Base-by-base conservation (phyloP, 2,329 filamentous ascomycete genomes). In the Aspergillus sp. region DNA sequence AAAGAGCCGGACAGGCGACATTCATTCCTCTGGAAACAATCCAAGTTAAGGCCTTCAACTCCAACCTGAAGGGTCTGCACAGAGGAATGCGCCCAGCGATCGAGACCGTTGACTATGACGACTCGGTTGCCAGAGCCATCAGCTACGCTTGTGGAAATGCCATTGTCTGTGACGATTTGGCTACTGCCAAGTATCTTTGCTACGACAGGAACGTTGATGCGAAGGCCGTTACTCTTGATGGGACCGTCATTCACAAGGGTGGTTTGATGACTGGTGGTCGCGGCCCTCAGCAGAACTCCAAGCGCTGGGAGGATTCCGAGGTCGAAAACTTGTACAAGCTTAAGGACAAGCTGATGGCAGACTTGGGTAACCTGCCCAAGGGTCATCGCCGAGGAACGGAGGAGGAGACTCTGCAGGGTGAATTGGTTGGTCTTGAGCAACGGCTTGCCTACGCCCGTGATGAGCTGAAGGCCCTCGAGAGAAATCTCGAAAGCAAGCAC, bases 1-100 rank as follows among this genome's bases (percentile, higher is more conserved):
- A 97, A 73, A 88, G 91, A 58, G 89, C 91, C 57, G 86, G 90
- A 6, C 91, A 93, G 60, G 91, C 95, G 78, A 97, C 92, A 1
- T 98, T 99, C 76, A 93, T 98, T 64, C 95, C 95, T 1, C 84
- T 99, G 17, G 95, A 99, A 80, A 97, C 96, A 55, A 97, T 99
- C 75, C 96, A 98, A 72, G 93, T 97, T 72, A 93, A 91, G 74
- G 88, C 91, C 10, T 87, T 95, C 61, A 96, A 96, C 73, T 91
- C 92, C 5, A 93, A 91, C 61, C 82, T 99, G 66, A 97, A 97
- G 78, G 91, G 92, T 28, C 89, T 97, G 74, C 85, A 91, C 58
- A 90, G 91, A 41, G 91, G 91, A 49, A 88, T 88, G 76, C 88
- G 94, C 7, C 85, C 97, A 60, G 96, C 94, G 0, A 96, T 99